Evolutionary conservation across 2,329 filamentous ascomycete species (phyloP), one percentile per base, ranked within the genome.

Genomic region (Nakataea oryzae): DNA sequence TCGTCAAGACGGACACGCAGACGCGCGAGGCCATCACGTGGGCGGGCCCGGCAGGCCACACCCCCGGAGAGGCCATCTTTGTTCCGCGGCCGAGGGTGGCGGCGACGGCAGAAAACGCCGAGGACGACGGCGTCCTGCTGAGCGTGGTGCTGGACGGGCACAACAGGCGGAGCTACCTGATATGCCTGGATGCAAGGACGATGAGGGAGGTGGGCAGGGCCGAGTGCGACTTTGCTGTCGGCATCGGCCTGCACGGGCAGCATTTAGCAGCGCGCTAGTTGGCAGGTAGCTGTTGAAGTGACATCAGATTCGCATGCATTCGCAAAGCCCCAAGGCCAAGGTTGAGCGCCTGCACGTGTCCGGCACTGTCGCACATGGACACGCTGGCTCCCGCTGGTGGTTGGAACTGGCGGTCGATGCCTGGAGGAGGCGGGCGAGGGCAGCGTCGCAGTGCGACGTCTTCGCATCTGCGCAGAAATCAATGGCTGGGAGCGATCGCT

Each of bases 21-120:
- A 86, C 81, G 0, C 74, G 80, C 13, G 76, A 78, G 30, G 75
- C 77, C 0, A 64, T 81, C 3, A 75, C 81, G 64, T 91, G 88
- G 88, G 77, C 81, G 13, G 77, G 28, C 11, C 27, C 77, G 0
- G 76, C 77, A 0, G 85, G 81, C 0, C 86, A 90, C 67, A 87
- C 85, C 0, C 88, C 88, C 0, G 84, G 87, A 1, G 88, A 91
- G 71, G 78, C 87, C 0, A 84, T 91, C 30, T 91, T 90, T 65
- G 77, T 91, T 1, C 74, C 80, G 1, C 73, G 79, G 41, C 82
- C 82, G 0, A 73, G 68, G 4, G 71, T 76, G 0, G 67, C 66
- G 9, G 65, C 67, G 8, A 70, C 71, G 13, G 70, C 69, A 12
- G 72, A 56, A 11, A 29, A 50, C 41, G 41, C 8, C 2, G 86